These are phyloP conservation scores for Fusarium longipes DNA, from an alignment of 2,329 filamentous ascomycete species.

Conservation along the genomic window DNA sequence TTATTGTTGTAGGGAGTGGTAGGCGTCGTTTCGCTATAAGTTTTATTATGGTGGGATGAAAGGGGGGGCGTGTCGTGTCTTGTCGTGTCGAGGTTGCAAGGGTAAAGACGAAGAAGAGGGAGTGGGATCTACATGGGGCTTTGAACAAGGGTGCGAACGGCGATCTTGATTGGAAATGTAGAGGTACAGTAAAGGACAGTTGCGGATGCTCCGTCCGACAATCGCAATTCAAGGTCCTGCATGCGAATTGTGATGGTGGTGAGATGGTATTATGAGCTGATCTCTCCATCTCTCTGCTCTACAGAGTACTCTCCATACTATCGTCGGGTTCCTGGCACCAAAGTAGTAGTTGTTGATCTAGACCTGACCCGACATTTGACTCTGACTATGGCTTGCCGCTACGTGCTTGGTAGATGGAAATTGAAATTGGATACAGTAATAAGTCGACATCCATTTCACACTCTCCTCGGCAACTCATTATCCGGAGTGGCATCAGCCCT, in stretches of 20 bases:
- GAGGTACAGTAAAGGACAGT: slow-evolving; percentile 21
- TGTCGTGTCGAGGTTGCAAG: slow-evolving; percentile 25
- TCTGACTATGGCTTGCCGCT: slow-evolving; percentile 30
- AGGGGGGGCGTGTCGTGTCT: slow-evolving; percentile 35
- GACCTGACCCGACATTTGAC: slow-evolving; percentile 9
- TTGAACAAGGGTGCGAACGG: slow-evolving; percentile 26
- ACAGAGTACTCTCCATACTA: too few species aligned
- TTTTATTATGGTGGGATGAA: slow-evolving; percentile 18
- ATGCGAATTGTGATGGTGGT: slow-evolving; percentile 31
- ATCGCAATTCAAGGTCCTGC: slow-evolving; percentile 28
- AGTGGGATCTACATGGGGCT: slow-evolving; percentile 28
- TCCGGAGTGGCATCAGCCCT: slow-evolving; percentile 32
- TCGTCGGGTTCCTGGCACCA: slow-evolving; percentile 22
- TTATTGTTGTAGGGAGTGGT: slow-evolving; percentile 23
- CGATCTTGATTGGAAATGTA: slow-evolving; percentile 37
- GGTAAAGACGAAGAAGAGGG: slow-evolving; percentile 2
- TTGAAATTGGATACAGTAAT: slow-evolving; percentile 34
- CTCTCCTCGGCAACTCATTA: slow-evolving; percentile 29
- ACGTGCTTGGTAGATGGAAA: slow-evolving; percentile 25
- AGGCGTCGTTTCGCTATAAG: background rate
- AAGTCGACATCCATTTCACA: slow-evolving; percentile 14
- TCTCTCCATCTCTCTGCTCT: too few species aligned
- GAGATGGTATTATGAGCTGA: slow-evolving; percentile 21
- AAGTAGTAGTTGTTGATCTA: background rate
- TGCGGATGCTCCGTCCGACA: slow-evolving; percentile 23